Evolutionary conservation across 2,329 filamentous ascomycete genomes (phyloP), one percentile per base, ranked within the genome.

Genomic region (Diaporthe sp.): DNA sequence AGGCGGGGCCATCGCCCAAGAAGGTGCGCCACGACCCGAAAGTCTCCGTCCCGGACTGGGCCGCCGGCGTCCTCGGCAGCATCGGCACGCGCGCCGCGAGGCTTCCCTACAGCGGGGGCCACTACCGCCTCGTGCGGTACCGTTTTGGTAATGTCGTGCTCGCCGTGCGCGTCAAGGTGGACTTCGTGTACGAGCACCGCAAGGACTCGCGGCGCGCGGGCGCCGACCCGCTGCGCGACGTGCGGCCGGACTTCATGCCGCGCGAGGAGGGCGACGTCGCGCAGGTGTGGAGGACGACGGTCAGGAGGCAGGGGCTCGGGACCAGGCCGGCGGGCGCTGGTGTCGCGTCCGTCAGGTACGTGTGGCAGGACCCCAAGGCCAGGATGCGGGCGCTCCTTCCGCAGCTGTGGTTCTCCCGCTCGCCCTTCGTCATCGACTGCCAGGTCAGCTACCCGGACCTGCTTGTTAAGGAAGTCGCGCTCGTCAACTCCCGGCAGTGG

Each of bases 81-180:
- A 28, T 53, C 19, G 53, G 61, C 17, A 51, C 59, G 8, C 42
- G 55, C 15, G 28, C 13, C 4, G 39, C 55, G 1, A 19, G 3
- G n/a, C 67, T 76, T 5, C 67, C 67, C 1, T 72, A 72, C 31
- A 72, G 72, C 22, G 72, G 58, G 2, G 59, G 53, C 8, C 72
- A 76, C 44, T 74, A 72, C 51, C 75, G 75, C 9, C 49, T 76
- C 7, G 59, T 76, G 37, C 58, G 75, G 0, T 76, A 76, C 46
- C 67, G 59, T 0, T n/a, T 76, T 19, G 75, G 75, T 9, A 13
- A 12, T 9, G 39, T 74, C 25, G 59, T 55, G 6, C 51, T 70
- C 19, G 67, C 69, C 19, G 75, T 76, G 10, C 67, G 75, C 5
- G 67, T 51, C 15, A 76, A 72, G 67, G 58, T 76, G 1, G 75